A percentile compares a stretch with the other conserved stretches of the same genome.
Conservation (phyloP, 2,329 filamentous ascomycete species). For the Ophiocordyceps camponoti-rufipedis region DNA sequence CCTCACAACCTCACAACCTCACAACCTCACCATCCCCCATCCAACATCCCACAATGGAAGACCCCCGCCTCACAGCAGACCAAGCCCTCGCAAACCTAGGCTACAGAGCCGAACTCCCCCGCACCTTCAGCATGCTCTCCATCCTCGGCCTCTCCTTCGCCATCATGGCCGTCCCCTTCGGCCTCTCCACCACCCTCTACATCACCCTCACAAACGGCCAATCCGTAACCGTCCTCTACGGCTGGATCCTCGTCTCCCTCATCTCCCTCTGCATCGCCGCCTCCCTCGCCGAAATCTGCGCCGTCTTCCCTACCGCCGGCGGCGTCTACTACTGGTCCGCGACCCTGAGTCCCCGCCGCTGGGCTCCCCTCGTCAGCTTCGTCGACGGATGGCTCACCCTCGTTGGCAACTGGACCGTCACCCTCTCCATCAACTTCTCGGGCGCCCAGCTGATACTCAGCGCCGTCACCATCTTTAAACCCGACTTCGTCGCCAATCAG, state of each 20-base stretch:
- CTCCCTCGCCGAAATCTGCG: constrained; percentile 55
- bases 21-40: not conserved
- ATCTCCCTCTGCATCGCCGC: constrained; percentile 57
- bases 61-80: constrained; percentile 14
- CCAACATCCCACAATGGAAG: constrained; percentile 1
- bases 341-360: constrained; percentile 40
- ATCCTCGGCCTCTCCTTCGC: constrained; percentile 31
- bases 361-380: constrained; percentile 48
- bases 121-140: constrained; percentile 30
- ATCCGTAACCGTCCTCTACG: constrained; percentile 57
- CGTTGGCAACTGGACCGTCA: constrained; percentile 53
- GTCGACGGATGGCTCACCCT: constrained; percentile 59
- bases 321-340: constrained; percentile 62
- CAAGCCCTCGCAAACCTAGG: constrained; percentile 27
- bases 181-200: constrained; percentile 27
- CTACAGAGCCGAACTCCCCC: constrained; percentile 29
- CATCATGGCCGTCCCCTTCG: constrained; percentile 32
- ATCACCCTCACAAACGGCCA: constrained; percentile 52
- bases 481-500: constrained; percentile 35
- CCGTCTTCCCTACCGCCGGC: constrained; percentile 42
- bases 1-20: too few species aligned
- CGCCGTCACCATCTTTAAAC: constrained; percentile 46
- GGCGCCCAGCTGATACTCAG: constrained; percentile 52
- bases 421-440: constrained; percentile 51
- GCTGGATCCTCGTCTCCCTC: constrained; percentile 42